Percentiles rank a stretch among this genome's conserved stretches.
phyloP scores from a whole-genome alignment of 768 basidiomycete genomes.

The Kwoniella botswanensis region DNA sequence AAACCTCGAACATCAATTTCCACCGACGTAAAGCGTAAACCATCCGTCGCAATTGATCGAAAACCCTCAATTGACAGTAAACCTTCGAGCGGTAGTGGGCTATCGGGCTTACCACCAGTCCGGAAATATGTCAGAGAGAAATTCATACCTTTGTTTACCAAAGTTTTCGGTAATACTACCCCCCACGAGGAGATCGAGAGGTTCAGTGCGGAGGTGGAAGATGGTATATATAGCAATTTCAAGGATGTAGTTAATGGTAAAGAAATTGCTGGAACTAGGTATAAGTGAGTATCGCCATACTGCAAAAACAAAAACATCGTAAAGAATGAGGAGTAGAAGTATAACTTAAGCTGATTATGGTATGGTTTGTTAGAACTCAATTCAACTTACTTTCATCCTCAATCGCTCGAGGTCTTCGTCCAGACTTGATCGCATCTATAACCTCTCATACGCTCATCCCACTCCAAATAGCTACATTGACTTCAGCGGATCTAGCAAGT shows the following conservation, averaged over 20 bases:
- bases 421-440: slow-evolving; percentile 37
- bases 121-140: slow-evolving; percentile 40
- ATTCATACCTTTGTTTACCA: slow-evolving; percentile 24
- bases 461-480: slow-evolving; percentile 43
- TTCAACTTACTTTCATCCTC: slow-evolving; percentile 48
- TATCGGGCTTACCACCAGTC: slow-evolving; percentile 34
- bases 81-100: slow-evolving; percentile 1
- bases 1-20: not conserved
- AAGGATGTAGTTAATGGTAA: slow-evolving; percentile 51
- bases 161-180: slow-evolving; percentile 25
- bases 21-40: slow-evolving; percentile 12
- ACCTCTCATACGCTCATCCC: slow-evolving; percentile 29
- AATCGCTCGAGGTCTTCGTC: slow-evolving; percentile 44
- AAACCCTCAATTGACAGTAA: slow-evolving; percentile 12
- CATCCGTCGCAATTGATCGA: slow-evolving; percentile 2
- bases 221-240: slow-evolving; percentile 42
- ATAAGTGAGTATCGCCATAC: slow-evolving; percentile 48
- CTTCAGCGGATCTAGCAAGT: slow-evolving; percentile 49
- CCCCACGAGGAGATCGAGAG: slow-evolving; percentile 21
- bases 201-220: slow-evolving; percentile 48
- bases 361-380: slow-evolving; percentile 39
- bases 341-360: not conserved
- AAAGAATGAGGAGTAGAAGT: not conserved
- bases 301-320: not conserved
- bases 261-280: slow-evolving; percentile 41